Evolutionary conservation across 2,329 filamentous ascomycete genomes (phyloP).

Genomic region (Orbilia oligospora): DNA sequence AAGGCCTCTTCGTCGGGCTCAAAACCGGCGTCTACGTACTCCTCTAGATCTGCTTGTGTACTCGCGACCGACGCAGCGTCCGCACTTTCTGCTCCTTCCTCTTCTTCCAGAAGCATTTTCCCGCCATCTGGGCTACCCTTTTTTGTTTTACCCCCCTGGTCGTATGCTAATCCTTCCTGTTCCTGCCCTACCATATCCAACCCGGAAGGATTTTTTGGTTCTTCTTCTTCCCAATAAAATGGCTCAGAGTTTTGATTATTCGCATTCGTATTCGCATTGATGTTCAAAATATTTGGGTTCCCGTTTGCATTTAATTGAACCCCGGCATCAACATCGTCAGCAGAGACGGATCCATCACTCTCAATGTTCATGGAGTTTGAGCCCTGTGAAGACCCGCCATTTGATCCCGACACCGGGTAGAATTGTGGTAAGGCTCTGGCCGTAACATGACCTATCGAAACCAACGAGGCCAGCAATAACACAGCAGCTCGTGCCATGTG

Average conservation of each 20-base stretch:
- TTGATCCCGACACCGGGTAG: neutral
- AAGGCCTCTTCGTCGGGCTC: neutral
- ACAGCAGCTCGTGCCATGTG: slow-evolving; percentile 24
- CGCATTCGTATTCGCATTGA: neutral
- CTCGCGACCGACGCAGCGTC: too few species aligned
- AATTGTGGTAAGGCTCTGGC: slow-evolving; percentile 2
- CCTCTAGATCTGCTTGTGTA: too few species aligned
- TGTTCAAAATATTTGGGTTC: neutral
- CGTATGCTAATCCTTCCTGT: too few species aligned
- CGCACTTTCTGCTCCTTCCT: too few species aligned
- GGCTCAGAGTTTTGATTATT: too few species aligned
- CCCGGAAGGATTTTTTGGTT: too few species aligned
- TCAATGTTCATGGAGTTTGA: slow-evolving; percentile 1
- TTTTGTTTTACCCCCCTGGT: too few species aligned
- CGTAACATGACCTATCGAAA: neutral
- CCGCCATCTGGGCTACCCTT: too few species aligned
- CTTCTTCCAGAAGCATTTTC: neutral
- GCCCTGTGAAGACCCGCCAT: neutral
- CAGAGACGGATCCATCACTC: neutral
- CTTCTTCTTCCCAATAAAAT: too few species aligned
- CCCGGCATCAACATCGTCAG: neutral
- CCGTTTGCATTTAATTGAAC: too few species aligned
- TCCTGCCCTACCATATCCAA: too few species aligned
- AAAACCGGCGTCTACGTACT: neutral
- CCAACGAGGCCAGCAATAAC: slow-evolving; percentile 13